Conservation (phyloP, 2,329 filamentous ascomycete species). For the Thielaviopsis musarum region DNA sequence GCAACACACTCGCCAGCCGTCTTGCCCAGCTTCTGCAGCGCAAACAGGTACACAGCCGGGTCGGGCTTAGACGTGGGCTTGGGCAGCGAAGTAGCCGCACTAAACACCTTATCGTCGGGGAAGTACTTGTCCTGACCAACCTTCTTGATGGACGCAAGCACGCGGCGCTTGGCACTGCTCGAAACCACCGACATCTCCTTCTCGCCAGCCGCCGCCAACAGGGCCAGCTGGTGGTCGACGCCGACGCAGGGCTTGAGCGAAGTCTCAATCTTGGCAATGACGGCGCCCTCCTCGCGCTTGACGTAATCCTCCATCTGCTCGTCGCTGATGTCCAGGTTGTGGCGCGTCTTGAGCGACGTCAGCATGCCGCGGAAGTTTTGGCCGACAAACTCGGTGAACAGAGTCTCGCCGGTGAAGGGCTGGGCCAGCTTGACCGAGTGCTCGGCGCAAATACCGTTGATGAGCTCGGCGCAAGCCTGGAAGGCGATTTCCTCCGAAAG, state of each 20-base stretch:
- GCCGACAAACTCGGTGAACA: constrained; percentile 78
- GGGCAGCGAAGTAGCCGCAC: constrained; percentile 60
- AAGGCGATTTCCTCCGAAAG: constrained; percentile 83
- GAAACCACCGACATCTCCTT: constrained; percentile 69
- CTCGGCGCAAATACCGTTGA: constrained; percentile 66
- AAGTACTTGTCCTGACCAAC: constrained; percentile 71
- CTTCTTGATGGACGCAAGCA: constrained; percentile 62
- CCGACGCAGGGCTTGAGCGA: constrained; percentile 52
- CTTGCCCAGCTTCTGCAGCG: constrained; percentile 57
- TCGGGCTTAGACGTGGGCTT: constrained; percentile 82
- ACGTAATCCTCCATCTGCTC: constrained; percentile 63
- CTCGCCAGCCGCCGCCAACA: constrained; percentile 40
- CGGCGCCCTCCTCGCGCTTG: constrained; percentile 59
- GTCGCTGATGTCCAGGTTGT: constrained; percentile 50
- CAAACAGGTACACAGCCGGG: constrained; percentile 71
- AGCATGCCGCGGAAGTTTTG: constrained; percentile 95
- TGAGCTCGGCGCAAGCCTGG: constrained; percentile 74
- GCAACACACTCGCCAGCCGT: constrained; percentile 57
- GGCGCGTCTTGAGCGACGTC: constrained; percentile 54
- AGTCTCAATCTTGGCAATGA: constrained; percentile 62
- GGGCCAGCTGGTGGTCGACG: constrained; percentile 49
- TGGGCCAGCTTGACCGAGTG: constrained; percentile 35
- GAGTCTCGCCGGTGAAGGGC: constrained; percentile 60
- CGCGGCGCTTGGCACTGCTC: constrained; percentile 61
- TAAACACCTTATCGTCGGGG: constrained; percentile 57